These are phyloP conservation scores for Triangularia setosa DNA, from an alignment of 2,329 filamentous ascomycete genomes.

Conservation along the genomic window DNA sequence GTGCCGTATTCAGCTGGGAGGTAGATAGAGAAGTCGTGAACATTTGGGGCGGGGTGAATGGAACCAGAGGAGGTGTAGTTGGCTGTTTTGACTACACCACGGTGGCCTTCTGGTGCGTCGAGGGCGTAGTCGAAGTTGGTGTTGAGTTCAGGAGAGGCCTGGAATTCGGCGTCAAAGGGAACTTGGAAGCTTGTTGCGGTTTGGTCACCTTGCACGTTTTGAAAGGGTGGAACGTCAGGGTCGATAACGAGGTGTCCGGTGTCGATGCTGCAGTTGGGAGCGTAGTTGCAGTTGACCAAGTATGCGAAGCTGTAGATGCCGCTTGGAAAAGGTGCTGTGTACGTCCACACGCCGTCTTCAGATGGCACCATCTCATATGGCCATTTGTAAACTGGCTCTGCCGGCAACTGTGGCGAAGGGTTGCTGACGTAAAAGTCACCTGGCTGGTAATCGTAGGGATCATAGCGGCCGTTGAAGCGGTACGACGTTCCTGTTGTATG, in stretches of 20 bases:
- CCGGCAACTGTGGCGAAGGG: conserved; percentile 16
- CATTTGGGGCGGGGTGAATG: conserved; percentile 28
- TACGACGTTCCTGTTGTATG: conserved; percentile 25
- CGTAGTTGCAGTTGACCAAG: conserved; percentile 28
- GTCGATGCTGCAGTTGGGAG: conserved; percentile 27
- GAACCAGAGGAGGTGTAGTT: conserved; percentile 32
- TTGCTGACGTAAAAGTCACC: conserved; percentile 29
- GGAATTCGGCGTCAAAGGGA: conserved; percentile 28
- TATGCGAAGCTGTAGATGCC: conserved; percentile 30
- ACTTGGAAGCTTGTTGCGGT: conserved; percentile 30
- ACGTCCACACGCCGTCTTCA: conserved; percentile 27
- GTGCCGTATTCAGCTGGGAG: conserved; percentile 27
- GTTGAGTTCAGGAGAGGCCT: conserved; percentile 23
- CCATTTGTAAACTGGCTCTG: conserved; percentile 28
- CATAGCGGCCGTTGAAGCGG: conserved; percentile 23
- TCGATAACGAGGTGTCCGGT: conserved; percentile 31
- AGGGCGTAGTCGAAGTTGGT: conserved; percentile 27
- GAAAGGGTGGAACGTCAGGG: conserved; percentile 28
- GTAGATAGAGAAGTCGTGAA: conserved; percentile 29
- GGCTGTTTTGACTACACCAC: conserved; percentile 26
- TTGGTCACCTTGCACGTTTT: conserved; percentile 29
- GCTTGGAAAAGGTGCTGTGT: conserved; percentile 28
- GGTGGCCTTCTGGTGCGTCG: conserved; percentile 21
- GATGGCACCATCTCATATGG: conserved; percentile 28
- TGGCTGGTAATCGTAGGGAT: conserved; percentile 28